Percentiles rank a stretch among this genome's conserved stretches.
These are phyloP conservation scores for Platanus orientalis DNA, from an alignment of 164 flowering plant species.

Conservation along the genomic window DNA sequence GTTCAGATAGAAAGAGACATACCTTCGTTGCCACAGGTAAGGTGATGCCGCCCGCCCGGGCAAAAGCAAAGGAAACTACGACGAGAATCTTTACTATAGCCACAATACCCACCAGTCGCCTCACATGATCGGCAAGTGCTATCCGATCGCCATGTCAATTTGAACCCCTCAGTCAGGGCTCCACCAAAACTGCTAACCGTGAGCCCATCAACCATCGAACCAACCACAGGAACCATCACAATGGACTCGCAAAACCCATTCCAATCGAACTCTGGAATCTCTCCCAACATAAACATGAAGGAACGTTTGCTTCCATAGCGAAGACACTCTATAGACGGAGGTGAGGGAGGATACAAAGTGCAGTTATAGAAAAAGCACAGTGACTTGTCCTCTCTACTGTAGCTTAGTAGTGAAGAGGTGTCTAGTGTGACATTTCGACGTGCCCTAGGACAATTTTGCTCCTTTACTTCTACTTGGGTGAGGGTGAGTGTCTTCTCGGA, in stretches of 20 bases:
- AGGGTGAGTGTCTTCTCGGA: constrained; percentile 5
- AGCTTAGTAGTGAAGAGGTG: not conserved
- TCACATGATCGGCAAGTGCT: constrained; percentile 12
- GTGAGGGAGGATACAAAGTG: constrained; percentile 13
- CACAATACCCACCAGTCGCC: constrained; percentile 13
- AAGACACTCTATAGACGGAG: constrained; percentile 1
- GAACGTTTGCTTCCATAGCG: constrained; percentile 4
- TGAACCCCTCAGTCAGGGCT: constrained; percentile 9
- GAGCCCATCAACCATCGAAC: not conserved
- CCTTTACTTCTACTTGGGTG: not conserved
- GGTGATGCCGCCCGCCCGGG: constrained; percentile 6
- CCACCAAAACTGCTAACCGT: not conserved
- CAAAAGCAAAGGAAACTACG: constrained; percentile 12
- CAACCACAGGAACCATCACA: constrained; percentile 4
- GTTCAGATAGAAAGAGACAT: too few relatives aligned
- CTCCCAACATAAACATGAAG: constrained; percentile 1
- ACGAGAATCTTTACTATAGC: not conserved
- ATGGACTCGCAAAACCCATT: constrained; percentile 2
- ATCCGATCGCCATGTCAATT: constrained; percentile 9
- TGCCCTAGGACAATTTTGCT: constrained; percentile 4
- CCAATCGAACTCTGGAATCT: constrained; percentile 19
- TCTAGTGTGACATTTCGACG: not conserved
- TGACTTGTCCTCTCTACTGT: not conserved
- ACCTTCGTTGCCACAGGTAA: constrained; percentile 1
- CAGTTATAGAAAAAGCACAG: constrained; percentile 10